Base-by-base conservation (phyloP, 2,329 filamentous ascomycete species). In the Epichloe typhina region DNA sequence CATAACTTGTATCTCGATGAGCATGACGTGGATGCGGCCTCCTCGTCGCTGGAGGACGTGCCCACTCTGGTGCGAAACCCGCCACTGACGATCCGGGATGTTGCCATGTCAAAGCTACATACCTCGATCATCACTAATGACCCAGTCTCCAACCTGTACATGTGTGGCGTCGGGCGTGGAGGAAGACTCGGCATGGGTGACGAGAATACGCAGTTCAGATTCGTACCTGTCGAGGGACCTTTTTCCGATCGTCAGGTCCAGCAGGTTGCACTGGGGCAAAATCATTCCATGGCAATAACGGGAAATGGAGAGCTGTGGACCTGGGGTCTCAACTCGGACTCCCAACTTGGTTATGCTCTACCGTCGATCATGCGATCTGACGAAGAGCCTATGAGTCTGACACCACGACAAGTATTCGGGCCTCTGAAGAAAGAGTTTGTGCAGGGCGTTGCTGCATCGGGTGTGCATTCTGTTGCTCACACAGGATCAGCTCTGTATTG, bases 271-370 rank as follows among this genome's bases (percentile, higher is more conserved):
- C 74, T 98, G 3, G 93, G 93, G 0, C 88, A 94, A 62, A 93
- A 95, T 57, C 93, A 98, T 64, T 87, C 86, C 3, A 74, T 98
- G 64, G 91, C 88, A 1, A 72, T 97, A 5, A 86, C 87, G 3
- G 82, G 82, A n/a, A 76, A 83, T 49, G 91, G 93, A n/a, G 88
- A 94, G 57, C 79, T 95, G 5, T 95, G 88, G 73, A 93, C 88
- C 1, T 98, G 93, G 93, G 93, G 93, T 7, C 86, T 84, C 56
- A 97, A 96, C 60, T 82, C 77, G 7, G 83, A 80, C 62, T 88
- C 84, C 1, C 91, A 97, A 63, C 75, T 98, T 13, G 93, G 93
- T 5, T 97, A 95, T 64, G 71, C 77, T 17, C 71, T 95, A 15
- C 88, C 89, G 8, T 66, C 74, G 15, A 77, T 83, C 2, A 66